Conservation (phyloP, 768 basidiomycete genomes). For the Phlebiopsis gigantea region DNA sequence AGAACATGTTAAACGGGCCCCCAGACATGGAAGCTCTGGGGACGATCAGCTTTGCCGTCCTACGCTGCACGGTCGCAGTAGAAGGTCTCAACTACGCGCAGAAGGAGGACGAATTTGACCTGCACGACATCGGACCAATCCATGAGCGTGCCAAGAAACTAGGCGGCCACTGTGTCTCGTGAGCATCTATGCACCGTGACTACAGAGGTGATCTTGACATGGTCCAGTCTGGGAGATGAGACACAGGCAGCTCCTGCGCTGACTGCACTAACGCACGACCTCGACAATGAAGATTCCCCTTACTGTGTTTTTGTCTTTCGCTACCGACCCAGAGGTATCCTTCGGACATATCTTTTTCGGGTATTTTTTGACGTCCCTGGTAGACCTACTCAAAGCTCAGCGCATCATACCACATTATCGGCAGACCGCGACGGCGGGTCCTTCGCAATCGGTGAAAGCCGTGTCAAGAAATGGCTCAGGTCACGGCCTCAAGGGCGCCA, state of each 20-base stretch:
- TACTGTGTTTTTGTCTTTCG: background rate
- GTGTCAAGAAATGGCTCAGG: background rate
- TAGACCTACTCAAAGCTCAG: background rate
- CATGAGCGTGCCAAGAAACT: conserved; percentile 15
- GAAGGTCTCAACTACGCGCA: background rate
- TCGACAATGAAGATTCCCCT: background rate
- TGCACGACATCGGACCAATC: conserved; percentile 10
- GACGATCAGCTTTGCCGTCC: background rate
- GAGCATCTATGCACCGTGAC: background rate
- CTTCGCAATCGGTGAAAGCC: background rate
- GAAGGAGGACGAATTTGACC: background rate
- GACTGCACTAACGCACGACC: background rate
- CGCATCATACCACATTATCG: background rate
- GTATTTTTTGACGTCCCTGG: background rate
- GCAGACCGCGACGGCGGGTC: too few species aligned
- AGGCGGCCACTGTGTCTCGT: conserved; percentile 15
- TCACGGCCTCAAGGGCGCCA: background rate
- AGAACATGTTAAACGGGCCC: background rate
- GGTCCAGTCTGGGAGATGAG: background rate
- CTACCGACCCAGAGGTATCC: background rate
- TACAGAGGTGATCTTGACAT: background rate
- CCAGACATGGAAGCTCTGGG: background rate
- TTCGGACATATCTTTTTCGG: background rate
- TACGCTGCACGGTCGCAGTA: background rate
- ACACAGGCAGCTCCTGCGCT: background rate